phyloP scores from a whole-genome alignment of 345 rosid genomes.

The Hypericum androsaemum region DNA sequence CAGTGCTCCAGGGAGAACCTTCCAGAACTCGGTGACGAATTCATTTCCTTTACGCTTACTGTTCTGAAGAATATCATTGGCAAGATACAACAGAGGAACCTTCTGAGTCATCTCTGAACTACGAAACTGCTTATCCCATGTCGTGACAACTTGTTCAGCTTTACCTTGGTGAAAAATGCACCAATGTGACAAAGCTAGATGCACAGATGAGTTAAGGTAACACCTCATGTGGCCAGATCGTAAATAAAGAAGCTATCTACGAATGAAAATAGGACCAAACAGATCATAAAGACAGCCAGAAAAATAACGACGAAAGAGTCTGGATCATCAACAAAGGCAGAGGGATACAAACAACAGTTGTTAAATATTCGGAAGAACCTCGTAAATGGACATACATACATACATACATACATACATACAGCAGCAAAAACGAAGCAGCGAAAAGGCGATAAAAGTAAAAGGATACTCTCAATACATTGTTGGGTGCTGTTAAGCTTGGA shows the following conservation, averaged over 20 bases:
- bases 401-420: neutral
- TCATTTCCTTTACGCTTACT: constrained; percentile 92
- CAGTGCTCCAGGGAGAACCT: constrained; percentile 79
- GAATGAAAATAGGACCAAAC: no score
- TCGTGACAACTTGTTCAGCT: constrained; percentile 69
- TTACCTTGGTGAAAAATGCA: constrained; percentile 87
- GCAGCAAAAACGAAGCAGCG: neutral
- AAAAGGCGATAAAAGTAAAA: constrained; percentile 7
- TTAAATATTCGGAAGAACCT: no score
- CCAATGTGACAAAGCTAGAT: constrained; percentile 81
- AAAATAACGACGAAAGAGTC: no score
- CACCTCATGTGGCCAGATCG: constrained; percentile 2
- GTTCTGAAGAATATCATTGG: constrained; percentile 91
- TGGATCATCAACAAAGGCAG: no score
- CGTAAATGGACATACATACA: no score
- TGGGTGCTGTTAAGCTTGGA: constrained; percentile 96
- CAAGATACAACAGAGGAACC: constrained; percentile 84
- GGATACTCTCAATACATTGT: constrained; percentile 95
- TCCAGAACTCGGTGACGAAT: constrained; percentile 87
- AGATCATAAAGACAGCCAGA: no score
- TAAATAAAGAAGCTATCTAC: neutral
- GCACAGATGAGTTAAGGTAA: constrained; percentile 25
- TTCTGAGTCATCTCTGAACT: constrained; percentile 61
- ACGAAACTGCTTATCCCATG: constrained; percentile 95
- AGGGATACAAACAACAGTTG: no score